A percentile compares a stretch with the other conserved stretches of the same genome.
phyloP scores from a whole-genome alignment of 768 basidiomycete genomes.

The Tylopilus vinaceipallidus region DNA sequence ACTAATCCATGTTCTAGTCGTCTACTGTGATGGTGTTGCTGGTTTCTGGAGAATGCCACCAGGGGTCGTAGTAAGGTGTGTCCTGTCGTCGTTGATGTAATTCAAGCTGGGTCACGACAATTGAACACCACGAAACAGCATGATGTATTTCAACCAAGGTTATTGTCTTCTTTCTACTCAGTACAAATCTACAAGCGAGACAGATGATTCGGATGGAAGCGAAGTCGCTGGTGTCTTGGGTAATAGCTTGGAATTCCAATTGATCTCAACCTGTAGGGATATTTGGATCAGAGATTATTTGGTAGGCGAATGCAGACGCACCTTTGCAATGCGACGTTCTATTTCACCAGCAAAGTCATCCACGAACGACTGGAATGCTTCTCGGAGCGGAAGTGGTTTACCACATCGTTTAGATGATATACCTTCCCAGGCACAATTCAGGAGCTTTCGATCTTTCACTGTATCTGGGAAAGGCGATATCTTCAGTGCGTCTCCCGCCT shows the following conservation, averaged over 20 bases:
- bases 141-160: slow-evolving; percentile 9
- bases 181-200: slow-evolving; percentile 13
- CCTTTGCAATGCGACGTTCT: slow-evolving; percentile 10
- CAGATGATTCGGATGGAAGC: neutral
- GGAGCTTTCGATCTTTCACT: slow-evolving; percentile 4
- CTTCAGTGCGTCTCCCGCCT: slow-evolving; percentile 6
- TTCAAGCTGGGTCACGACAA: too few relatives aligned
- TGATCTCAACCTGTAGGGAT: slow-evolving; percentile 11
- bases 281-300: neutral
- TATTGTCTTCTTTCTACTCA: neutral
- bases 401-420: slow-evolving; percentile 11
- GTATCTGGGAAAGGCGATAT: neutral
- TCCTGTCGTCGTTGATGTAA: too few relatives aligned
- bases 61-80: too few relatives aligned
- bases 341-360: slow-evolving; percentile 6
- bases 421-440: neutral
- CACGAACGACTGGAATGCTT: slow-evolving; percentile 12
- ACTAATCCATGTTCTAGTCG: too few relatives aligned
- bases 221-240: neutral
- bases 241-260: slow-evolving; percentile 8
- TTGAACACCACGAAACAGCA: too few relatives aligned
- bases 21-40: too few relatives aligned
- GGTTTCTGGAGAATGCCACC: too few relatives aligned
- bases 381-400: neutral
- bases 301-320: neutral